These are phyloP conservation scores for Irpex lacteus DNA, from an alignment of 1,284 basidiomycete genomes.

Conservation along the genomic window DNA sequence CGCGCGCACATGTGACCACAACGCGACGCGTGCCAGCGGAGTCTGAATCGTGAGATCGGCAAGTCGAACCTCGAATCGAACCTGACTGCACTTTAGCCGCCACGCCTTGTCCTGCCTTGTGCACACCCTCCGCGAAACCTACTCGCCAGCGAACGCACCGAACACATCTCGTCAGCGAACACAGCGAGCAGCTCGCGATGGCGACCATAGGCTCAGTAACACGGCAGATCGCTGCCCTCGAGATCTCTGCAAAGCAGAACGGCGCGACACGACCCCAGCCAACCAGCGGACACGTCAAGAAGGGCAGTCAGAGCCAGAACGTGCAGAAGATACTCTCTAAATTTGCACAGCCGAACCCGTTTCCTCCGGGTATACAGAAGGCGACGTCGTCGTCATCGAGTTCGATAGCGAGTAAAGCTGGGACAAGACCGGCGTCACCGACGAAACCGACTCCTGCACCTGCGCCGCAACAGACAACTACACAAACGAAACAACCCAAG, in stretches of 20 bases:
- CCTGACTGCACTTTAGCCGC: not conserved
- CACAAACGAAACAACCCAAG: too few relatives aligned
- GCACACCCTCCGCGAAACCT: slow-evolving; percentile 3
- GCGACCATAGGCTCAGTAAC: slow-evolving; percentile 43
- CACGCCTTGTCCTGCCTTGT: not conserved
- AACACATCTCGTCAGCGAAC: too few relatives aligned
- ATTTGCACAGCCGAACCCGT: slow-evolving; percentile 57
- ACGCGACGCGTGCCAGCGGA: slow-evolving; percentile 1
- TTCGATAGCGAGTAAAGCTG: slow-evolving; percentile 20
- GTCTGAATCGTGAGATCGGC: not conserved
- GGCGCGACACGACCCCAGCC: slow-evolving; percentile 24
- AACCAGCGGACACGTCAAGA: slow-evolving; percentile 44
- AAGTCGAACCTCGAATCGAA: slow-evolving; percentile 5
- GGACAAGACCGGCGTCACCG: slow-evolving; percentile 26
- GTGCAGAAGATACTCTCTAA: slow-evolving; percentile 68
- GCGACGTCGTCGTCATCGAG: slow-evolving; percentile 22
- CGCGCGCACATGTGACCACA: not conserved
- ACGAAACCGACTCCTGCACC: slow-evolving; percentile 16
- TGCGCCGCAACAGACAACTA: slow-evolving; percentile 15
- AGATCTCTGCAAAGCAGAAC: slow-evolving; percentile 45
- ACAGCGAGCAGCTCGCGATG: slow-evolving; percentile 27
- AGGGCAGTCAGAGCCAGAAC: slow-evolving; percentile 45
- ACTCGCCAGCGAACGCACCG: too few relatives aligned
- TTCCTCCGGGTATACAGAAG: slow-evolving; percentile 23
- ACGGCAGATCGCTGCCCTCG: slow-evolving; percentile 47